Base-by-base conservation (phyloP, 768 basidiomycete genomes). In the Tricholoma saponaceum region DNA sequence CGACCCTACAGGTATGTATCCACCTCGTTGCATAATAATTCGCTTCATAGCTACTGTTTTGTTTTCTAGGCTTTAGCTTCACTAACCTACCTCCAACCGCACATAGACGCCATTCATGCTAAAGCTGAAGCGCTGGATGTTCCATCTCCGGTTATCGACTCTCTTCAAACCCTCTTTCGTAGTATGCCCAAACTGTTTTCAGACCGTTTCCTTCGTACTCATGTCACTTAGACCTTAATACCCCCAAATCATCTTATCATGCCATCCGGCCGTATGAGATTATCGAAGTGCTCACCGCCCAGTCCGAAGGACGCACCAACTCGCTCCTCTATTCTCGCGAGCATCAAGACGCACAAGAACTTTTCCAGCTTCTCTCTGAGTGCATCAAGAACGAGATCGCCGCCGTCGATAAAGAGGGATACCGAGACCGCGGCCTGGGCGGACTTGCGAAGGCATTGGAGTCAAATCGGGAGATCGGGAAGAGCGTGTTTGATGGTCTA, bases 311-410 rank as follows among this genome's bases (percentile, higher is more conserved):
- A 51, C 81, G 81, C 60, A 66, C 77, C 60, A 80, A 81, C 62
- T 80, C 87, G 0, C 79, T 94, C 10, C 87, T 96, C 70, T 84
- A 85, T 62, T 93, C 93, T 1, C 86, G 92, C 12, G 94, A 97
- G 68, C 96, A 98, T 69, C 96, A 98, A 74, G 96, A 98, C 69
- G 96, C 96, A 4, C 96, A 98, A 67, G 96, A 98, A 68, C 81
- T 98, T n/a, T 98, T 97, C 74, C 89, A 96, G 64, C 85, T 98
- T 30, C 76, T 98, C 8, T 89, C 94, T 1, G 94, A 95, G 69
- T 90, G 86, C 53, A 79, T 98, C 63, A 92, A 92, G 72, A 87
- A 86, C 59, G 96, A 98, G 69, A 79, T 86, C n/a, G 67, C 74
- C 2, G 81, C 86, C 1, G 82, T 97, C 1, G 85, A 87, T 55